These are phyloP conservation scores for Bothriochloa decipiens DNA, from an alignment of 176 grass and related monocot species.

Conservation along the genomic window DNA sequence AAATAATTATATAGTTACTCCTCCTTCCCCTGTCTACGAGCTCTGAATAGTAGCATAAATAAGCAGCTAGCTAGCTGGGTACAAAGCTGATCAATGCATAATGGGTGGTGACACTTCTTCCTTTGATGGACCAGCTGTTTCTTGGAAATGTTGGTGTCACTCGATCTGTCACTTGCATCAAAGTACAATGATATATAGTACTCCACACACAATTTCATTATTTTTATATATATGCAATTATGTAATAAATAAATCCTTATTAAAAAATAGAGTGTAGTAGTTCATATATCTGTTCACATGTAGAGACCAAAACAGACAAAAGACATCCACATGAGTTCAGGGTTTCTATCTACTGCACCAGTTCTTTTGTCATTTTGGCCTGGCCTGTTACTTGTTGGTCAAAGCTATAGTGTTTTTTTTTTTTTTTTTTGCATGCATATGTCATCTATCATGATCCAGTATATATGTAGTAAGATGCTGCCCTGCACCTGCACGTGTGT, in stretches of 20 bases:
- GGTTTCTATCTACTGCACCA: neutral
- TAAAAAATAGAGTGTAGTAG: neutral
- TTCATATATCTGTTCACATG: neutral
- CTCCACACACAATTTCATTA: neutral
- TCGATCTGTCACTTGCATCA: neutral
- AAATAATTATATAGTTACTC: neutral
- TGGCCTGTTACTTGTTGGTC: neutral
- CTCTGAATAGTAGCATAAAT: neutral
- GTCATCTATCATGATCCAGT: too few species aligned
- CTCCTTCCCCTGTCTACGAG: too few species aligned
- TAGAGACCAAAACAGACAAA: too few species aligned
- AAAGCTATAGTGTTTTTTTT: neutral
- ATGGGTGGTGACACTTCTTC: neutral
- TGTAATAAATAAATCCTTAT: neutral
- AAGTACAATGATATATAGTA: conserved; percentile 7
- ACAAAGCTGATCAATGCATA: conserved; percentile 13
- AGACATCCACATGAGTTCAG: too few species aligned
- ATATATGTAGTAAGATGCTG: neutral
- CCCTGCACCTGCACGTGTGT: neutral
- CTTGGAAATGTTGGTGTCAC: neutral
- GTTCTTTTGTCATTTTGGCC: neutral
- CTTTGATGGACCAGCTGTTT: neutral
- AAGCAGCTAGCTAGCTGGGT: conserved; percentile 11
- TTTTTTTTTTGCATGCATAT: neutral
- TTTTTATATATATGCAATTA: neutral